Percentiles rank a stretch among this genome's conserved stretches.
These are phyloP conservation scores for Sphagnum magellanicum DNA, from an alignment of 228 moss, liverwort and hornwort species.

Conservation along the genomic window DNA sequence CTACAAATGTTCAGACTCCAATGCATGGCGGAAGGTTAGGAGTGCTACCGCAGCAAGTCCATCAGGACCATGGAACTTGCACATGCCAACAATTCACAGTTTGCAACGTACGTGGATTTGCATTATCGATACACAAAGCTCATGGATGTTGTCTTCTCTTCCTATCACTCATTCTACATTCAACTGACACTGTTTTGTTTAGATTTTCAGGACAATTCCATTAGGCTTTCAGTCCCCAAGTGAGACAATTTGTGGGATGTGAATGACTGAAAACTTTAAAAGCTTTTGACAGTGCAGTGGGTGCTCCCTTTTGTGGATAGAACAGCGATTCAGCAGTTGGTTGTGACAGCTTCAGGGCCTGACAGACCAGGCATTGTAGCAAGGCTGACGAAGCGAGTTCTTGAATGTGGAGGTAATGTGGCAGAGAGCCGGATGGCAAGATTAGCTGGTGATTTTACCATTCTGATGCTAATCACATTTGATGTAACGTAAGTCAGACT, in stretches of 20 bases:
- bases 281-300: background rate
- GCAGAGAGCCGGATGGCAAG: conserved; percentile 51
- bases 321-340: conserved; percentile 17
- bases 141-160: no score
- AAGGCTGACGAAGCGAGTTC: conserved; percentile 43
- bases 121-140: no score
- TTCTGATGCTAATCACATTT: conserved; percentile 49
- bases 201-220: background rate
- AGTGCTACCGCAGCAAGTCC: no score
- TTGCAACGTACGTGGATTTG: background rate
- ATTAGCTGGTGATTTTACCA: conserved; percentile 45
- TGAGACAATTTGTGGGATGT: background rate
- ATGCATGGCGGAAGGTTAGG: no score
- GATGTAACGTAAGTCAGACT: conserved; percentile 37
- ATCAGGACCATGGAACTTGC: background rate
- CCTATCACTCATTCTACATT: background rate
- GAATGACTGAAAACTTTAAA: background rate
- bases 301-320: background rate
- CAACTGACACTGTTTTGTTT: background rate
- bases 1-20: no score
- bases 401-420: conserved; percentile 43
- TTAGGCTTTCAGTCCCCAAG: background rate
- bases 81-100: background rate
- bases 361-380: conserved; percentile 49
- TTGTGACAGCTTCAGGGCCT: conserved; percentile 46